Evolutionary conservation across 108 stramenopile species (phyloP).

Genomic region (Skeletonema costatum): DNA sequence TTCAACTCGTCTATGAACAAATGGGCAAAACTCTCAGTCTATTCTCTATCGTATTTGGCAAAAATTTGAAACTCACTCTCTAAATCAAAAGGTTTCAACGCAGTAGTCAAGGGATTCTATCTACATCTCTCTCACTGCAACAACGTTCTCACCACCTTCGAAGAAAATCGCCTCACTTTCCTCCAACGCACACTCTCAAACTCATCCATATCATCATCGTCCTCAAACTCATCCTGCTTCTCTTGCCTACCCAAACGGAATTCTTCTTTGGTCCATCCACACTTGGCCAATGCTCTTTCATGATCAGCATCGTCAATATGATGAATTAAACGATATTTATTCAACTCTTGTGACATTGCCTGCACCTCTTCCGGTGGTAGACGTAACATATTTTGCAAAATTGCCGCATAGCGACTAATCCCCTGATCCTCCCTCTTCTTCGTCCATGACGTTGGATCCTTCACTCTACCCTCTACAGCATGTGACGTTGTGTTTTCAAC

Average conservation of each 20-base stretch:
- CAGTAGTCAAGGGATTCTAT: neutral
- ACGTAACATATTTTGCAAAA: slow-evolving; percentile 68
- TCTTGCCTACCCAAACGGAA: slow-evolving; percentile 56
- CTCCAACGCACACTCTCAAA: slow-evolving; percentile 2
- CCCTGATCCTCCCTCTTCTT: slow-evolving; percentile 77
- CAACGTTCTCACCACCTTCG: neutral
- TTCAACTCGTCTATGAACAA: neutral
- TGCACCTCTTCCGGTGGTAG: slow-evolving; percentile 54
- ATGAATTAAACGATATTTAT: slow-evolving; percentile 81
- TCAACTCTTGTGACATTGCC: slow-evolving; percentile 57
- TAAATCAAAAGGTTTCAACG: neutral
- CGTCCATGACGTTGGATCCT: slow-evolving; percentile 73
- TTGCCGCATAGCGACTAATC: slow-evolving; percentile 67
- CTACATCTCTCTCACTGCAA: neutral
- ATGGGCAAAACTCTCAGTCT: neutral
- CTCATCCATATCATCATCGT: slow-evolving; percentile 3
- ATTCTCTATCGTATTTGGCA: neutral
- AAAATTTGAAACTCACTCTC: neutral
- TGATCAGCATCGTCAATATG: slow-evolving; percentile 75
- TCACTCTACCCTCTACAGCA: slow-evolving; percentile 51
- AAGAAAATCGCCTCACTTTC: slow-evolving; percentile 3
- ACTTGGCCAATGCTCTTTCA: slow-evolving; percentile 44
- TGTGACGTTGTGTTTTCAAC: slow-evolving; percentile 70
- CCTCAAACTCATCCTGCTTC: slow-evolving; percentile 12
- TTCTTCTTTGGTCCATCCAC: slow-evolving; percentile 78